A percentile compares a stretch with the other conserved stretches of the same genome.
These are phyloP conservation scores for Sclerotinia sclerotiorum DNA, from an alignment of 2,329 filamentous ascomycete genomes.

Conservation along the genomic window DNA sequence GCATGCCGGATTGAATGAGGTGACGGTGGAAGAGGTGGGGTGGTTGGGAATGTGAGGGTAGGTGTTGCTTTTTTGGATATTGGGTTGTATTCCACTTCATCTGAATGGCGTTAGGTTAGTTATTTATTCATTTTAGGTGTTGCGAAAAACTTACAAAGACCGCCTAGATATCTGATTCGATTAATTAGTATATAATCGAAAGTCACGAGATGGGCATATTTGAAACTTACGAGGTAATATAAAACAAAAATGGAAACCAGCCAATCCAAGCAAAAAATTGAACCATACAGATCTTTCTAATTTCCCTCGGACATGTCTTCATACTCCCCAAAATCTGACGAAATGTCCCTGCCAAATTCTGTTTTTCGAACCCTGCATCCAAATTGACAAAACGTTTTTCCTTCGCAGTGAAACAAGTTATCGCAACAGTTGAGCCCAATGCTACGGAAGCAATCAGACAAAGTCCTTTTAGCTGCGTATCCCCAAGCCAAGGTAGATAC, in stretches of 20 bases:
- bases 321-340: slow-evolving; percentile 13
- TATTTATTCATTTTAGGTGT: not conserved
- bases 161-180: slow-evolving; percentile 21
- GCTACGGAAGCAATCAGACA: slow-evolving; percentile 30
- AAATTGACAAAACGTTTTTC: slow-evolving; percentile 23
- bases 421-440: slow-evolving; percentile 24
- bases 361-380: slow-evolving; percentile 1
- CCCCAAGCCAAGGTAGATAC: slow-evolving; percentile 25
- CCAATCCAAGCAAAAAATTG: slow-evolving; percentile 41
- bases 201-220: not conserved
- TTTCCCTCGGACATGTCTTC: slow-evolving; percentile 20
- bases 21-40: not conserved
- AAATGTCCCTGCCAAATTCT: slow-evolving; percentile 5
- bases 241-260: slow-evolving; percentile 43
- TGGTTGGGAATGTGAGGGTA: slow-evolving; percentile 6
- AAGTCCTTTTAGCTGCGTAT: slow-evolving; percentile 35
- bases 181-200: not conserved
- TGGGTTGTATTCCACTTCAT: slow-evolving; percentile 18
- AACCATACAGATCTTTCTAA: slow-evolving; percentile 32
- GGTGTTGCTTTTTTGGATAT: slow-evolving; percentile 14
- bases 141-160: slow-evolving; percentile 17
- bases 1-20: slow-evolving; percentile 22
- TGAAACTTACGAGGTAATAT: slow-evolving; percentile 36
- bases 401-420: slow-evolving; percentile 23
- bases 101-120: not conserved